Evolutionary conservation across 352 stramenopile genomes (phyloP), one percentile per base, ranked within the genome.

Genomic region (Pythium rhizo-oryzae): DNA sequence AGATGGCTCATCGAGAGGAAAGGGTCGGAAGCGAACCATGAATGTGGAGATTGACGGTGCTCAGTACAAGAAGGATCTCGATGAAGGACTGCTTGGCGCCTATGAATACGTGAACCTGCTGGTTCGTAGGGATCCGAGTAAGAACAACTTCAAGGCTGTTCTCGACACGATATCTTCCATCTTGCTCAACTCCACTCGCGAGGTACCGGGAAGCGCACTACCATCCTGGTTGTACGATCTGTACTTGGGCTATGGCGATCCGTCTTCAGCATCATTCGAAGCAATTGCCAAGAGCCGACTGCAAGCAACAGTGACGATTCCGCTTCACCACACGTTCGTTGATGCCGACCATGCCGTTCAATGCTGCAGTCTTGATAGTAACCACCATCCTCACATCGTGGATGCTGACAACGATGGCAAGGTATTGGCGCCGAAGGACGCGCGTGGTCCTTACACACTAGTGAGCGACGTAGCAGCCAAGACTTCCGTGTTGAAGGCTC

Each of bases 141-240:
- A 96, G 28, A 99, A 98, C 70, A 99, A 98, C 72, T 99, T 99
- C 71, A 98, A 98, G 67, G 72, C 91, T 18, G 84, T 98, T 13
- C 67, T 99, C 12, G 89, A 98, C 64, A 97, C 93, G n/a, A 90
- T 99, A 35, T 25, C 33, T 11, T 60, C 35, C 5, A 53, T 49
- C 4, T 21, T 51, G 30, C 51, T 51, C 43, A 52, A 23, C 23
- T 51, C 52, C 16, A 58, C 53, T 11, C 43, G 44, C 5, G 59
- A 76, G 4, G 77, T 63, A 56, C 55, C 43, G 4, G 52, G 78
- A 35, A 75, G 73, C 52, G 51, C 82, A 13, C 61, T 99, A 25
- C 97, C 97, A 9, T 67, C 68, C 25, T 99, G 96, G 97, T 77
- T 99, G 19, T 89, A 98, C 70, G 87, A 98, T 30, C 76, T 99